Evolutionary conservation across 2,329 filamentous ascomycete species (phyloP).

Genomic region (Sporothrix mexicana): DNA sequence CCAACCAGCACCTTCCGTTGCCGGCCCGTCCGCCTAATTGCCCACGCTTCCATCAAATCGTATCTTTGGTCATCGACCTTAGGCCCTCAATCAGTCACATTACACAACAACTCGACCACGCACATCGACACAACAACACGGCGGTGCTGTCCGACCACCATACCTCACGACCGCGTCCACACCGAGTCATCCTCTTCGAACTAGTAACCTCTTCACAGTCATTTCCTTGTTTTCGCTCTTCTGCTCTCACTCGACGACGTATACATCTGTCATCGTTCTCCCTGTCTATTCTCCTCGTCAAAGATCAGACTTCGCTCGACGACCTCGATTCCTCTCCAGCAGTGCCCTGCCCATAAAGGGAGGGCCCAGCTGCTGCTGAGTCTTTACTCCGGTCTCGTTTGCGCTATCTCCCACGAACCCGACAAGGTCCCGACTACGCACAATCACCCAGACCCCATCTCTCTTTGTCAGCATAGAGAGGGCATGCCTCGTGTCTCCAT

Average conservation of each 20-base stretch:
- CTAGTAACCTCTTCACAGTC: neutral
- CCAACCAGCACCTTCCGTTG: conserved; percentile 24
- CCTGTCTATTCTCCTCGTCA: neutral
- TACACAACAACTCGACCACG: conserved; percentile 6
- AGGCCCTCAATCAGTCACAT: neutral
- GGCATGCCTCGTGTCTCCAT: conserved; percentile 27
- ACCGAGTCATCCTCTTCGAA: conserved; percentile 5
- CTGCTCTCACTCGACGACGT: neutral
- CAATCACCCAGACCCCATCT: neutral
- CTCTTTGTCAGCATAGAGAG: neutral
- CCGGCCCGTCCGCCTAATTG: conserved; percentile 15
- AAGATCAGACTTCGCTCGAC: conserved; percentile 3
- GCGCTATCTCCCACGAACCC: neutral
- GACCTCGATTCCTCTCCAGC: conserved; percentile 3
- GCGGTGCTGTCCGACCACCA: conserved; percentile 22
- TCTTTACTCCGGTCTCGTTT: no score
- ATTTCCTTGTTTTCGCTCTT: conserved; percentile 8
- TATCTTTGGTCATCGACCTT: neutral
- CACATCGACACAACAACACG: neutral
- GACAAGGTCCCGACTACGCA: neutral
- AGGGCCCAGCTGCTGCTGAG: conserved; percentile 17
- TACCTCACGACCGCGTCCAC: neutral
- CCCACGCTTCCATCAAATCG: conserved; percentile 8
- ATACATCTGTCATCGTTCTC: neutral
- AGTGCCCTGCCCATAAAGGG: conserved; percentile 25